Conservation (phyloP, 768 basidiomycete species). For the Termitomyces sp. region DNA sequence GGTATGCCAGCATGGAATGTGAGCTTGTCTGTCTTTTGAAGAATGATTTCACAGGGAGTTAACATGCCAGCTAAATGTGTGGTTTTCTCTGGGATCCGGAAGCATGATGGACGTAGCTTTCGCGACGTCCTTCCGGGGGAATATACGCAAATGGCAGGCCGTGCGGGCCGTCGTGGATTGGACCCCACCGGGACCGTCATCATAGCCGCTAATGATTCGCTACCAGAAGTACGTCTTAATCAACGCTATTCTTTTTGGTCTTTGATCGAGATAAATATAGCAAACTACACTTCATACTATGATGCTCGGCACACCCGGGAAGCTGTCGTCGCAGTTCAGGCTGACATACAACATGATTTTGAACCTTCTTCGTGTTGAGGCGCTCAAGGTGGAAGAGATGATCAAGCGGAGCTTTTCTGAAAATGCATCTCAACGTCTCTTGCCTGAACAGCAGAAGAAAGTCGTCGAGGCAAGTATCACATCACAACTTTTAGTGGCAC, state of each 20-base stretch:
- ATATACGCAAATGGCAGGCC: slow-evolving; percentile 99
- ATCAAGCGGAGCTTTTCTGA: slow-evolving; percentile 99
- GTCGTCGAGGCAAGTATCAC: slow-evolving; percentile 64
- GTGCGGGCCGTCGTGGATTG: slow-evolving; percentile 92
- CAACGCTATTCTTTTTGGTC: background rate
- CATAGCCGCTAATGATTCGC: slow-evolving; percentile 73
- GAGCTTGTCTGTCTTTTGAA: background rate
- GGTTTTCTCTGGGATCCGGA: slow-evolving; percentile 90
- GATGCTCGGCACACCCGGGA: slow-evolving; percentile 93
- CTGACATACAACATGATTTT: slow-evolving; percentile 99
- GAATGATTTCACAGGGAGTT: slow-evolving; percentile 62
- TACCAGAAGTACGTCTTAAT: slow-evolving; percentile 66
- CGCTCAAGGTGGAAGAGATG: slow-evolving; percentile 97
- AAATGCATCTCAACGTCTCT: slow-evolving; percentile 86
- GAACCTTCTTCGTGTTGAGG: slow-evolving; percentile 93
- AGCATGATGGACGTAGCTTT: slow-evolving; percentile 93
- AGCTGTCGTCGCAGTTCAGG: slow-evolving; percentile 92
- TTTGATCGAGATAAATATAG: slow-evolving; percentile 31
- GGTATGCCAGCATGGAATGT: slow-evolving; percentile 42
- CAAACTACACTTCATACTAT: slow-evolving; percentile 71
- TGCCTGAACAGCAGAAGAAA: slow-evolving; percentile 91
- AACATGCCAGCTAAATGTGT: slow-evolving; percentile 99
- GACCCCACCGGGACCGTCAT: slow-evolving; percentile 96
- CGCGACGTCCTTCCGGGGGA: slow-evolving; percentile 87
- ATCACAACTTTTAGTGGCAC: background rate